Base-by-base conservation (phyloP, 208 protist genomes). In the Acanthamoeba castellanii region DNA sequence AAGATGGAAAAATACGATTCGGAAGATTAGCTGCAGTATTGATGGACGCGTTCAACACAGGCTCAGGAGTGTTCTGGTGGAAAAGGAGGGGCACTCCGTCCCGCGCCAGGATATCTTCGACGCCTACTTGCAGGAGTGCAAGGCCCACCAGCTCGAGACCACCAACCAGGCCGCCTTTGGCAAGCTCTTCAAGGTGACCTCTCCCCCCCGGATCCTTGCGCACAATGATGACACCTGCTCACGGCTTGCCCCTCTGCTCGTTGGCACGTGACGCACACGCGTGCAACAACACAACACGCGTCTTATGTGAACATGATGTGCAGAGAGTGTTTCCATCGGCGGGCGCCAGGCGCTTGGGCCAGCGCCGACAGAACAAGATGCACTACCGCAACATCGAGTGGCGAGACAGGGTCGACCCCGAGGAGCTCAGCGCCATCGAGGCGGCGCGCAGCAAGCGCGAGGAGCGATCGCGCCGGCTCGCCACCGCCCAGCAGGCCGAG, bases 161-260 rank as follows among this genome's bases (percentile, higher is more conserved):
- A 81, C 70, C 70, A 81, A 42, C 70, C 16, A 81, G 7, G 70
- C 70, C 32, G 70, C 70, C 70, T 81, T 81, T 81, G 70, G 70
- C 70, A 81, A 81, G n/a, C 70, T 81, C 9, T 81, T 81, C 70
- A 34, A 47, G 70, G 70, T 81, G 5, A 37, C 18, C 32, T 76
- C n/a, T 5, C 32, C n/a, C 22, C 68, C 4, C 0, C 66, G 66
- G 3, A 30, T 6, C 27, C 3, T 27, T 68, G 20, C 61, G 5
- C 42, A 47, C 42, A 47, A 47, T 47, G 42, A 47, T 47, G 7
- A 9, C 42, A 11, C 7, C 42, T 47, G 42, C 42, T 47, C 42
- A 47, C 42, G 4, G 5, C 42, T 47, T 47, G 42, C 4, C 42
- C 42, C 42, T 47, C 5, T 42, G 37, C 37, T 42, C 37, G 37